Percentiles rank a stretch among this genome's conserved stretches.
These are phyloP conservation scores for Auriscalpium vulgare DNA, from an alignment of 768 basidiomycete genomes.

Conservation along the genomic window DNA sequence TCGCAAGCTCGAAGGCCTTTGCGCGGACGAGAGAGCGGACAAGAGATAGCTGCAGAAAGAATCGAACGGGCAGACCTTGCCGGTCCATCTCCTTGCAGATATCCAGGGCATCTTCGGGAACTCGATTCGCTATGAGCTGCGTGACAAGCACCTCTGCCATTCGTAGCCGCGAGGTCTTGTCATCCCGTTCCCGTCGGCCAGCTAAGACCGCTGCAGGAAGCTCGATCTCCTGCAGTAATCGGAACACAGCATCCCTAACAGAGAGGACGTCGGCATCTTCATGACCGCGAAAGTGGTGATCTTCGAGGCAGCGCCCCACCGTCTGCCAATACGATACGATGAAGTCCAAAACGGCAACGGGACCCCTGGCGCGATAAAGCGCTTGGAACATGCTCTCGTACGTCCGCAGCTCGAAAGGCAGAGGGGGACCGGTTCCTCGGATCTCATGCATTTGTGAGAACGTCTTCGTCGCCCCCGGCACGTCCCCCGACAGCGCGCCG, in stretches of 20 bases:
- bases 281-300: too few relatives aligned
- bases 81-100: constrained; percentile 10
- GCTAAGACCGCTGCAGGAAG: constrained; percentile 5
- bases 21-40: constrained; percentile 8
- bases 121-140: constrained; percentile 6
- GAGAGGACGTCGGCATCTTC: too few relatives aligned
- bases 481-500: constrained; percentile 6
- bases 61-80: background rate
- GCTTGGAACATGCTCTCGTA: constrained; percentile 5
- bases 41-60: constrained; percentile 3
- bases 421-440: background rate
- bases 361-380: constrained; percentile 4
- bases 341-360: constrained; percentile 8
- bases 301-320: too few relatives aligned
- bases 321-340: constrained; percentile 5
- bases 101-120: constrained; percentile 13
- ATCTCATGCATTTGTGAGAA: background rate
- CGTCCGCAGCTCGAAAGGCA: constrained; percentile 1
- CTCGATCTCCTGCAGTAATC: constrained; percentile 5
- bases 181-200: background rate
- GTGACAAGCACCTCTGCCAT: constrained; percentile 6
- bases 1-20: constrained; percentile 32
- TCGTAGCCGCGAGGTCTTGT: background rate
- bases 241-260: background rate
- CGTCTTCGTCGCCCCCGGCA: constrained; percentile 2